These are phyloP conservation scores for Staphylotrichum tortipilum DNA, from an alignment of 495 filamentous ascomycete genomes.

Conservation along the genomic window DNA sequence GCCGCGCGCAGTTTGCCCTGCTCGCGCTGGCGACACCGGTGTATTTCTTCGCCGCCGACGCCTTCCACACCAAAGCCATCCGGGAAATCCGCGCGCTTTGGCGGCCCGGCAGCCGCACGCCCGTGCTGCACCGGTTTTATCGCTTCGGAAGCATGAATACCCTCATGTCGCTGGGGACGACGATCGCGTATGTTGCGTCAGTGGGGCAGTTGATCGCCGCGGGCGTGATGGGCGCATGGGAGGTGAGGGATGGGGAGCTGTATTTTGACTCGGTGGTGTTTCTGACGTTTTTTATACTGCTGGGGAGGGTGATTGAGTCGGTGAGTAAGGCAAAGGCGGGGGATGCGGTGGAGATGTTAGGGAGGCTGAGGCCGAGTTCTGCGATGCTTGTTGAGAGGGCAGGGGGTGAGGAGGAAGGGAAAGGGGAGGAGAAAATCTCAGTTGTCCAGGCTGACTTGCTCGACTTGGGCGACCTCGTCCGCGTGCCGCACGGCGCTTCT, in stretches of 20 bases:
- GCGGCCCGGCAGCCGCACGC: conserved; percentile 68
- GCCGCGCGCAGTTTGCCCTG: conserved; percentile 70
- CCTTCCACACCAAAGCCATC: conserved; percentile 70
- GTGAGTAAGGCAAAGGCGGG: conserved; percentile 91
- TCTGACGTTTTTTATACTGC: conserved; percentile 81
- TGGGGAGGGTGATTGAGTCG: conserved; percentile 71
- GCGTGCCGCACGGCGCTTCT: conserved; percentile 68
- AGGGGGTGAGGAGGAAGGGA: conserved; percentile 23
- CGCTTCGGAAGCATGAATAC: conserved; percentile 97
- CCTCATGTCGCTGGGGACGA: conserved; percentile 80
- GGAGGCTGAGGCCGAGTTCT: conserved; percentile 69
- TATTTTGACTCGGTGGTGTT: conserved; percentile 97
- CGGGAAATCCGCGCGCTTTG: conserved; percentile 76
- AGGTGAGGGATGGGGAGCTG: conserved; percentile 46
- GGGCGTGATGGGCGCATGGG: conserved; percentile 33
- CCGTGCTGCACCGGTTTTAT: conserved; percentile 70
- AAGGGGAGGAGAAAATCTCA: too few species aligned
- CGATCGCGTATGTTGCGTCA: conserved; percentile 80
- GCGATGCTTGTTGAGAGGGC: conserved; percentile 56
- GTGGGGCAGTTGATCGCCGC: conserved; percentile 69
- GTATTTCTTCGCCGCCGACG: conserved; percentile 80
- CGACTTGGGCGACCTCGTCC: conserved; percentile 74
- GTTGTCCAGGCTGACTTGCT: conserved; percentile 61
- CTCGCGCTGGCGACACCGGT: conserved; percentile 84
- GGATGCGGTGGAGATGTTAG: conserved; percentile 74